Base-by-base conservation (phyloP, 2,329 filamentous ascomycete genomes). In the Kalmusia sp. region DNA sequence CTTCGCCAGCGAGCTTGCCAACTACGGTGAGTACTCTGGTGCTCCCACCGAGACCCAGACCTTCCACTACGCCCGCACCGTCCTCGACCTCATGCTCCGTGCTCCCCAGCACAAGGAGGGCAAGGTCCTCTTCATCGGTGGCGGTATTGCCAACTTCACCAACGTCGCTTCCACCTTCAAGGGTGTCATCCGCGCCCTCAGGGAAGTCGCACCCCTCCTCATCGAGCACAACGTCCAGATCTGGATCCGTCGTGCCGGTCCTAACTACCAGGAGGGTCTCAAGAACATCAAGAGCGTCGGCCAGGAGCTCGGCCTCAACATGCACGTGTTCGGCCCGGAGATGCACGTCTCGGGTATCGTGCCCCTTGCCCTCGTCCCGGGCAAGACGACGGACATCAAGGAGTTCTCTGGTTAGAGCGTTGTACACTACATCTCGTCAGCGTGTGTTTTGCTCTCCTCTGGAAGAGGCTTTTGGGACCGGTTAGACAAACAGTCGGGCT, bases 91-190 rank as follows among this genome's bases (percentile, higher is more conserved):
- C 62, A 96, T 99, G 91, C 90, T 99, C 68, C 91, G 95, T 66
- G 89, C 93, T 51, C 93, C 95, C 54, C 78, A 87, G 74, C 84
- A 86, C 78, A 85, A 91, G 57, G 89, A 97, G 73, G 95, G 95
- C 83, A 99, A 98, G 87, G 92, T 99, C 49, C 89, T 99, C 63
- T 99, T 99, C 86, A 98, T 99, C 66, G 95, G 95, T 79, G 95
- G 95, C 82, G 95, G 95, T 86, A 99, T 99, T 85, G 95, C 95
- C 85, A 99, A 99, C 89, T 99, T 99, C 84, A 99, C 95, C 84
- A 99, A 98, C 82, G 95, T 99, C 50, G 95, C 95, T 57, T 95
- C 90, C 69, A 99, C 95, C 62, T 99, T 99, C 90, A 99, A 99
- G 87, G 95, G 95, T 83, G 93, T 99, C 78, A 99, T 99, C 77